These are phyloP conservation scores for Athelia sp. DNA, from an alignment of 1,284 basidiomycete species.

Conservation along the genomic window DNA sequence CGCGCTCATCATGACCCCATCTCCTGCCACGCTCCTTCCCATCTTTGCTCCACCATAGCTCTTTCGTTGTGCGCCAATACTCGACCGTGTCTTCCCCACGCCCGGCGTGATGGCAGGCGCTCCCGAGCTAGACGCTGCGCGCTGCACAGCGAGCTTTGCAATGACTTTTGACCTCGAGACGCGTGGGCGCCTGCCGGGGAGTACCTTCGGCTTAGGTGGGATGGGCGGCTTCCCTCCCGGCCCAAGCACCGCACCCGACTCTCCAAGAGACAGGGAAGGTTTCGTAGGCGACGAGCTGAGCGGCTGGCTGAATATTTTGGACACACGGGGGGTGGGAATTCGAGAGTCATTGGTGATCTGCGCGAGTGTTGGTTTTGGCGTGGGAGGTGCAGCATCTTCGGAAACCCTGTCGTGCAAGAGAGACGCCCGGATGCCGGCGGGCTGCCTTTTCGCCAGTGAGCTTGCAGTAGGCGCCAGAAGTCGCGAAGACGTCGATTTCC, in stretches of 20 bases:
- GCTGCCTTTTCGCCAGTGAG: slow-evolving; percentile 59
- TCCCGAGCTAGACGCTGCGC: slow-evolving; percentile 32
- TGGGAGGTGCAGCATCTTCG: slow-evolving; percentile 15
- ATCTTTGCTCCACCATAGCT: slow-evolving; percentile 39
- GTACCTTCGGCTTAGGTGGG: slow-evolving; percentile 30
- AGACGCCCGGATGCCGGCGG: slow-evolving; percentile 7
- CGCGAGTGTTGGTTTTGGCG: slow-evolving; percentile 25
- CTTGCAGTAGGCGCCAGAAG: slow-evolving; percentile 71
- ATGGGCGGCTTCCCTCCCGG: slow-evolving; percentile 16
- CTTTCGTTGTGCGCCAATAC: slow-evolving; percentile 44
- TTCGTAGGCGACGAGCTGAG: slow-evolving; percentile 32
- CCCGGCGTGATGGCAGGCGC: slow-evolving; percentile 7
- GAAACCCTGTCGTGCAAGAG: slow-evolving; percentile 14
- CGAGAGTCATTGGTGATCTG: slow-evolving; percentile 40
- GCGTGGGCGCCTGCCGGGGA: slow-evolving; percentile 54
- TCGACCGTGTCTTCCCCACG: slow-evolving; percentile 44
- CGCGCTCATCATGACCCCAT: slow-evolving; percentile 52
- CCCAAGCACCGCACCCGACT: slow-evolving; percentile 23
- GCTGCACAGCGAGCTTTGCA: slow-evolving; percentile 67
- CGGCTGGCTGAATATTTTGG: slow-evolving; percentile 52
- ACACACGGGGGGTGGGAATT: slow-evolving; percentile 18
- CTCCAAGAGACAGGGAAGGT: slow-evolving; percentile 25
- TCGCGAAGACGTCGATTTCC: slow-evolving; percentile 38
- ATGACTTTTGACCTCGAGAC: slow-evolving; percentile 77
- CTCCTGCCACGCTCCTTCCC: slow-evolving; percentile 22